Evolutionary conservation across 352 stramenopile species (phyloP).

Genomic region (Saprolegnia diclina): DNA sequence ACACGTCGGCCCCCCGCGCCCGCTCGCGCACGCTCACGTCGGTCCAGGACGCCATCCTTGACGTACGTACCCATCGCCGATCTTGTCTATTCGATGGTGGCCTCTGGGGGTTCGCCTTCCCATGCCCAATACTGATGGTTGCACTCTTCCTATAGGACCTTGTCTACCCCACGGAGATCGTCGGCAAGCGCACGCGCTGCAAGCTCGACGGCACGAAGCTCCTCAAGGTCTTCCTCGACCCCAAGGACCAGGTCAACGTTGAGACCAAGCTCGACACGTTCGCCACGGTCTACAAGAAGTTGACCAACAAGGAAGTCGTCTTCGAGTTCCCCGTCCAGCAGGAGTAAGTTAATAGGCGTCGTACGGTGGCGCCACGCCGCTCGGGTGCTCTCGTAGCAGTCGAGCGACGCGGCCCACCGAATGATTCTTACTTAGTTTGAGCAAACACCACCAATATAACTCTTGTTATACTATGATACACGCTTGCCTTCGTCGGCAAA

Average conservation of each 20-base stretch:
- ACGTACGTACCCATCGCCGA: conserved; percentile 68
- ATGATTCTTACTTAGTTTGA: conserved; percentile 24
- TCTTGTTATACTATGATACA: neutral
- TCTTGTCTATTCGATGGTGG: conserved; percentile 63
- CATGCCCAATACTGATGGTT: conserved; percentile 81
- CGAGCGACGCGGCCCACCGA: neutral
- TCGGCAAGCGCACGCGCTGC: conserved; percentile 98
- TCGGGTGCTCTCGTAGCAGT: neutral
- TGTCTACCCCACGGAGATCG: conserved; percentile 99
- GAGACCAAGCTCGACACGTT: conserved; percentile 99
- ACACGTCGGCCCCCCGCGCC: conserved; percentile 92
- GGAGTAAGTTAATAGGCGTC: conserved; percentile 51
- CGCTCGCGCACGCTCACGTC: conserved; percentile 96
- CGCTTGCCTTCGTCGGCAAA: too few relatives aligned
- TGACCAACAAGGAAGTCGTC: conserved; percentile 99
- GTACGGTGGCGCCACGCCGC: neutral
- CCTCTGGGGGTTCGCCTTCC: conserved; percentile 85
- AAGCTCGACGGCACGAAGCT: conserved; percentile 96
- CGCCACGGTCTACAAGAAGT: conserved; percentile 98
- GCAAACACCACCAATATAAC: conserved; percentile 13
- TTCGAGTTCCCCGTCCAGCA: conserved; percentile 94
- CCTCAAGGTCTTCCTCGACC: conserved; percentile 98
- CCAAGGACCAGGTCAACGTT: conserved; percentile 98
- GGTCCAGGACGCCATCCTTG: conserved; percentile 98
- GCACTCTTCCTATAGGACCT: conserved; percentile 82